A percentile compares a stretch with the other conserved stretches of the same genome.
These are phyloP conservation scores for Ustilago shanxiensis DNA, from an alignment of 1,284 basidiomycete genomes.

Conservation along the genomic window DNA sequence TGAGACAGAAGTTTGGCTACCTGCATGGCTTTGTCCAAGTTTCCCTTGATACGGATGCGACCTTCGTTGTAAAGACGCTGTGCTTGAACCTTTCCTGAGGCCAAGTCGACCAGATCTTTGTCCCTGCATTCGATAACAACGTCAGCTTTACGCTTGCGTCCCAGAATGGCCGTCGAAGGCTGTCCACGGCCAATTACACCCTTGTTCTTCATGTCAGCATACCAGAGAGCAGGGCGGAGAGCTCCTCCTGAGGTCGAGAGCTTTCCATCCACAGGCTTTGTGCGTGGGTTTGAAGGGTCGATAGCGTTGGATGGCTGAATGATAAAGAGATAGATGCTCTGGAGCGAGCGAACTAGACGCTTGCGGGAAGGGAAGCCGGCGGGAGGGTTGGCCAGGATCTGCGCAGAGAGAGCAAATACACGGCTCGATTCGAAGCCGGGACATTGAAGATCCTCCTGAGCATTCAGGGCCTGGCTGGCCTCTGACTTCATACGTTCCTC, in stretches of 20 bases:
- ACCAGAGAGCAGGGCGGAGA: constrained; percentile 62
- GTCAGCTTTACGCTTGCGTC: constrained; percentile 62
- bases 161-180: constrained; percentile 59
- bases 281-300: constrained; percentile 60
- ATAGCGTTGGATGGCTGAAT: constrained; percentile 59
- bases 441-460: constrained; percentile 52
- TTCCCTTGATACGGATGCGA: constrained; percentile 58
- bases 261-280: constrained; percentile 49
- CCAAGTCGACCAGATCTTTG: constrained; percentile 63
- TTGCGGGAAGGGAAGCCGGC: constrained; percentile 55
- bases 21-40: constrained; percentile 60
- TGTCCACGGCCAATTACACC: constrained; percentile 58
- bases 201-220: constrained; percentile 55
- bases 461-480: constrained; percentile 53
- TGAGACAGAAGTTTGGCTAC: constrained; percentile 58
- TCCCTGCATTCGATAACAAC: constrained; percentile 66
- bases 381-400: constrained; percentile 55
- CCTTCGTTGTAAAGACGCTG: constrained; percentile 59
- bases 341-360: constrained; percentile 54
- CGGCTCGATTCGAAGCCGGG: constrained; percentile 63
- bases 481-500: constrained; percentile 50
- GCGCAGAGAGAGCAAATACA: constrained; percentile 61
- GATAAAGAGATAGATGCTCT: constrained; percentile 65
- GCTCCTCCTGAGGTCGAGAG: constrained; percentile 56
- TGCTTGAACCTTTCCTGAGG: constrained; percentile 61